Base-by-base conservation (phyloP, 148 eudicot species). In the Vaccinium darrowii region DNA sequence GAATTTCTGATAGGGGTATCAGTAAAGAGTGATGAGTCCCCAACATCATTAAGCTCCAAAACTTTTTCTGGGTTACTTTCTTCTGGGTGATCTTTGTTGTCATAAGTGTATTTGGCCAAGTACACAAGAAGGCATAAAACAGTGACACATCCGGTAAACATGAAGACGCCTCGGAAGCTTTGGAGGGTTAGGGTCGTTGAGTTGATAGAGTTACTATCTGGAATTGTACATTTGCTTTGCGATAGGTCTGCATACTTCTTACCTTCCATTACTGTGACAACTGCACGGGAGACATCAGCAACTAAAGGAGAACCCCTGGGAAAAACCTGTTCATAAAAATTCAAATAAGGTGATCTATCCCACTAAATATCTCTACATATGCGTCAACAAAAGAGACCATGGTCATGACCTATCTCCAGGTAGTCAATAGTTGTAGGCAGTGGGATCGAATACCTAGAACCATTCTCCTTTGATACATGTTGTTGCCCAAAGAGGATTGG, bases 221-320 rank as follows among this genome's bases (percentile, higher is more conserved):
- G 57, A 62, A 49, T 12, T 11, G 15, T 81, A 7, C 49, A 80
- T 43, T 62, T 36, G 7, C 1, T 8, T n/a, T 73, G 56, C 47
- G 76, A 39, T 14, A 81, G 36, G 47, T 74, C 86, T 13, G 63
- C 50, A 7, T 62, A 49, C 49, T 62, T 81, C 4, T 63, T 79
- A 15, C 67, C 76, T 60, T 89, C 91, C 12, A 82, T 80, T 43
- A 85, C 25, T 19, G 33, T n/a, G 14, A 87, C 30, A 3, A 89
- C n/a, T 57, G 89, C 84, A 0, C 85, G 86, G 15, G 91, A 89
- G 49, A 89, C 43, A 65, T 85, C 88, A 13, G 88, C 76, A 1
- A 87, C 89, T 57, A 85, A 51, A 14, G 88, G 89, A 43, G 86
- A 87, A 1, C 83, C 88, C 69, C 51, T 87, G 1, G 71, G 86